Evolutionary conservation across 306 rosid genomes (phyloP).

Genomic region (Medicago arabica): DNA sequence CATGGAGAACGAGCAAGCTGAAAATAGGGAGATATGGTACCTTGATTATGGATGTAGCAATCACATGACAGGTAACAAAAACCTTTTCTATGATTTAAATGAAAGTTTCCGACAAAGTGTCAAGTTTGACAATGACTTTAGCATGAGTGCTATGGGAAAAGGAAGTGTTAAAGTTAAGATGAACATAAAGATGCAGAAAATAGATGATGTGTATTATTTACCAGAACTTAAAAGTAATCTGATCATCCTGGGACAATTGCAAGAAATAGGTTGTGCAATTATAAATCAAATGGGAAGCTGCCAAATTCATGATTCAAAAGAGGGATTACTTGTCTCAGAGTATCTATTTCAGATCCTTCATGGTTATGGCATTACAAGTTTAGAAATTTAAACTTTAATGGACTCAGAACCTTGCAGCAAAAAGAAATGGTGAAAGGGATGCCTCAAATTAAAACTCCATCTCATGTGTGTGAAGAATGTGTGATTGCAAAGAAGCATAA

Average conservation of each 20-base stretch:
- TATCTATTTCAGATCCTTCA: not conserved
- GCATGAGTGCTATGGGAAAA: not conserved
- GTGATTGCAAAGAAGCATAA: not conserved
- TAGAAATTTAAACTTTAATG: not conserved
- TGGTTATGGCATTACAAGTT: not conserved
- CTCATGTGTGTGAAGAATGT: not conserved
- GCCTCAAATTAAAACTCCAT: slow-evolving; percentile 5
- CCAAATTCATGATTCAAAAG: slow-evolving; percentile 9
- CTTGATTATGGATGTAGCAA: not conserved
- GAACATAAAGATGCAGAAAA: not conserved
- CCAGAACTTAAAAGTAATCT: not conserved
- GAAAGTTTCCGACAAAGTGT: not conserved
- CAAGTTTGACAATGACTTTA: not conserved
- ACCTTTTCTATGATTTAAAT: too few species aligned
- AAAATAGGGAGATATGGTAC: not conserved
- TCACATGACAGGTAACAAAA: not conserved
- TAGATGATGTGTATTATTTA: not conserved
- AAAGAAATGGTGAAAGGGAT: not conserved
- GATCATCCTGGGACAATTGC: not conserved
- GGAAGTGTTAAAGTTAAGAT: not conserved
- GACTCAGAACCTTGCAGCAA: not conserved
- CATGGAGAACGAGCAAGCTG: not conserved
- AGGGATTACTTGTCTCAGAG: not conserved
- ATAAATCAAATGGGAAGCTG: not conserved
- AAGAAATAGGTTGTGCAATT: not conserved